Base-by-base conservation (phyloP, 495 filamentous ascomycete genomes). In the Thermothielavioides terrestris region DNA sequence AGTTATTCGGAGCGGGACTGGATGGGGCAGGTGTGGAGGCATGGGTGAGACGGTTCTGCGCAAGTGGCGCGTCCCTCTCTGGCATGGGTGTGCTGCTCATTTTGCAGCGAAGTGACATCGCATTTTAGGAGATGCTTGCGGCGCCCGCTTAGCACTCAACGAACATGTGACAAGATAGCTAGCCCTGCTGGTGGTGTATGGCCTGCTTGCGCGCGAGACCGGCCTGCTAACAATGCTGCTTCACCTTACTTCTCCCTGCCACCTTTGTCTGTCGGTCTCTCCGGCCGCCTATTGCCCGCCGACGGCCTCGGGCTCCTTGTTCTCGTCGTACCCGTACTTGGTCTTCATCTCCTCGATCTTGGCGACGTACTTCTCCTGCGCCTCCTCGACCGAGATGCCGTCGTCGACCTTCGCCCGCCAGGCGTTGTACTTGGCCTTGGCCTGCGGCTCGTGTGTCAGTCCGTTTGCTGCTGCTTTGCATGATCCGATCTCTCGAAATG, bases 351-450 rank as follows among this genome's bases (percentile, higher is more conserved):
- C 60, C 66, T 85, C 79, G 50, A 90, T 80, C 52, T 82, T 63
- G 64, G 75, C 65, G 56, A 92, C 82, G 66, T 95, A 95, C 52
- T 78, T 70, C 62, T 77, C 77, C 79, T 91, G 80, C 8, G 88
- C 86, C 47, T 83, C 64, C 53, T 78, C 71, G 34, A 73, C 48
- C 39, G 70, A 77, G 42, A 82, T 64, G 42, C 75, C 75, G 21
- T 83, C 68, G 48, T 81, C 67, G 53, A 77, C 67, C 49, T 81
- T 50, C 49, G 78, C 74, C 66, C 83, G 63, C 87, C 88, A 95
- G 17, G 81, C 82, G 28, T 75, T 74, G 71, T 80, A 77, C 76
- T 91, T 92, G 54, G 80, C 81, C 71, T 89, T 91, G 67, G 69
- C 80, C 88, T 94, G 37, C 4, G 12, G 42, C n/a, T n/a, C 56